Conservation (phyloP, 2,329 filamentous ascomycete species). For the Colletotrichum viniferum region DNA sequence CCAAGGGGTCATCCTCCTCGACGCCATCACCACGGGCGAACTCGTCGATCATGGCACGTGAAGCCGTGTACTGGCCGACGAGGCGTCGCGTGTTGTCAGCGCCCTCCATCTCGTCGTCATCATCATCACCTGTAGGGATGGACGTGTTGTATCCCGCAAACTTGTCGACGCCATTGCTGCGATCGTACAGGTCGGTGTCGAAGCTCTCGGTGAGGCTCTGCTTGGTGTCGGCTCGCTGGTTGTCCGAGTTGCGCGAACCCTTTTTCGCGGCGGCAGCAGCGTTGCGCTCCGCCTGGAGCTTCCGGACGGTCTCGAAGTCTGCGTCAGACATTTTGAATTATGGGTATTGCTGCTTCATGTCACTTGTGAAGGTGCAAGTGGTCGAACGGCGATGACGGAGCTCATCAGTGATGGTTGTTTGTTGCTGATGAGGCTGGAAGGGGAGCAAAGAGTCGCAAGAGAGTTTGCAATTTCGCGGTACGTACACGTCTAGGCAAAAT, state of each 20-base stretch:
- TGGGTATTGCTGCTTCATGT: slow-evolving; percentile 39
- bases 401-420: slow-evolving; percentile 27
- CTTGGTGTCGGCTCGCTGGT: slow-evolving; percentile 88
- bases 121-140: slow-evolving; percentile 78
- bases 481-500: slow-evolving; percentile 19
- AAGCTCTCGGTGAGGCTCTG: slow-evolving; percentile 88
- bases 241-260: slow-evolving; percentile 81
- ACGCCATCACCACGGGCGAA: slow-evolving; percentile 85
- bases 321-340: slow-evolving; percentile 70
- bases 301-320: slow-evolving; percentile 86
- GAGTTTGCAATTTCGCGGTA: slow-evolving; percentile 23
- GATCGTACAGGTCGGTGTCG: slow-evolving; percentile 87
- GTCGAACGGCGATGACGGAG: slow-evolving; percentile 20
- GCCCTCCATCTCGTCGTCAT: slow-evolving; percentile 79
- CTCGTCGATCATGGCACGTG: slow-evolving; percentile 89
- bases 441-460: slow-evolving; percentile 21
- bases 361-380: slow-evolving; percentile 21
- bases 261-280: slow-evolving; percentile 79
- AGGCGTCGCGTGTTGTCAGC: slow-evolving; percentile 76
- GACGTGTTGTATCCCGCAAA: slow-evolving; percentile 91
- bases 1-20: slow-evolving; percentile 89
- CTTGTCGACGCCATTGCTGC: slow-evolving; percentile 75
- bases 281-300: slow-evolving; percentile 92
- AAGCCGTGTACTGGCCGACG: slow-evolving; percentile 95
- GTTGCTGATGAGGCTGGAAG: slow-evolving; percentile 27